These are phyloP conservation scores for Teratosphaeria destructans DNA, from an alignment of 2,329 filamentous ascomycete species.

Conservation along the genomic window DNA sequence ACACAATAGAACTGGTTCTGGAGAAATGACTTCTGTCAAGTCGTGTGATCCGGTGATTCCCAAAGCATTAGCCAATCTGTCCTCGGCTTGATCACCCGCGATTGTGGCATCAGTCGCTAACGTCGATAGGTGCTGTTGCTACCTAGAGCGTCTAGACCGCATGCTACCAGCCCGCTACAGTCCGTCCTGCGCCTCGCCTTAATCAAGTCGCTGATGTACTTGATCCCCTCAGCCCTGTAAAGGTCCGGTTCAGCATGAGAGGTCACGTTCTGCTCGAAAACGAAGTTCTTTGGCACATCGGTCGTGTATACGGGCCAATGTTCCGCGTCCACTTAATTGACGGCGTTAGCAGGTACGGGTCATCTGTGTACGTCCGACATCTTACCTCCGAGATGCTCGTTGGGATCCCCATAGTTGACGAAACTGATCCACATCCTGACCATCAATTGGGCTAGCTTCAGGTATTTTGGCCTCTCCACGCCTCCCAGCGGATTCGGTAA, in stretches of 20 bases:
- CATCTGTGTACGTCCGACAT: slow-evolving; percentile 21
- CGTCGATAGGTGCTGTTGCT: neutral
- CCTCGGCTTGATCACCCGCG: neutral
- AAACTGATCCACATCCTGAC: slow-evolving; percentile 36
- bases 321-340: slow-evolving; percentile 7
- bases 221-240: slow-evolving; percentile 35
- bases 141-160: neutral
- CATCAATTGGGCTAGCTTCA: slow-evolving; percentile 37
- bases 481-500: slow-evolving; percentile 17
- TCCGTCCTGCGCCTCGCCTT: slow-evolving; percentile 13
- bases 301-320: slow-evolving; percentile 38
- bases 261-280: slow-evolving; percentile 40
- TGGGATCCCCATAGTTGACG: slow-evolving; percentile 33
- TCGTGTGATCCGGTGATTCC: neutral
- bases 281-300: slow-evolving; percentile 34
- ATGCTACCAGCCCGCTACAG: slow-evolving; percentile 14
- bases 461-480: slow-evolving; percentile 25
- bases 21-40: too few relatives aligned
- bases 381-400: slow-evolving; percentile 36
- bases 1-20: too few relatives aligned
- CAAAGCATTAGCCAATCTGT: neutral
- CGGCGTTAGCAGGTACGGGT: neutral
- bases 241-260: slow-evolving; percentile 31
- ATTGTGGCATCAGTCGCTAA: neutral
- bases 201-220: slow-evolving; percentile 22